Conservation (phyloP, 176 grass and related monocot genomes). For the Oryza coarctata region DNA sequence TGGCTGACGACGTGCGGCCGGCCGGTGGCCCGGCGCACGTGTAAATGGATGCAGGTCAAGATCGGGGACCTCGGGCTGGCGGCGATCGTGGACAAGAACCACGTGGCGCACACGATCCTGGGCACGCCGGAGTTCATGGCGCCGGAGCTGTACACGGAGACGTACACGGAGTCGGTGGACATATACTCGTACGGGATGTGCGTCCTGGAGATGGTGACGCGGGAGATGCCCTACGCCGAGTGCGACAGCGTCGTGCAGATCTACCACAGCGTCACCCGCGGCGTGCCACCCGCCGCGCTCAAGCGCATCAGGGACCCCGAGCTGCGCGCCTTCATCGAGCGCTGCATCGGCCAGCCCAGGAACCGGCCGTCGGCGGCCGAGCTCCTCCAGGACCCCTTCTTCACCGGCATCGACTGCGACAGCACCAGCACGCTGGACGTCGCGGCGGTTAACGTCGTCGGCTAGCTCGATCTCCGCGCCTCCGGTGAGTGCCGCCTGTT, state of each 20-base stretch:
- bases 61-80: constrained; percentile 95
- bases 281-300: constrained; percentile 53
- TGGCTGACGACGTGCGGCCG: background rate
- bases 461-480: background rate
- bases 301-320: constrained; percentile 62
- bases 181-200: constrained; percentile 97
- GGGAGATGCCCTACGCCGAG: constrained; percentile 90
- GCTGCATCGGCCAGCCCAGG: constrained; percentile 64
- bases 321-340: constrained; percentile 73
- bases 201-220: constrained; percentile 95
- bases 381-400: constrained; percentile 80
- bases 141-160: constrained; percentile 91
- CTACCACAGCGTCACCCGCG: constrained; percentile 61
- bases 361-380: constrained; percentile 67
- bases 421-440: constrained; percentile 18
- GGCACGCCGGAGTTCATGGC: constrained; percentile 99
- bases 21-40: too few species aligned
- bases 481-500: background rate
- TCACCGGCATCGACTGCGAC: constrained; percentile 55
- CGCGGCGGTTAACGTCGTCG: background rate
- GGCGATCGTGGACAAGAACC: constrained; percentile 77
- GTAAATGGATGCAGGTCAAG: constrained; percentile 54
- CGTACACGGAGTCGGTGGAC: constrained; percentile 95
- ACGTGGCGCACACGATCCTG: constrained; percentile 78
- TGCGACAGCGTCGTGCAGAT: constrained; percentile 78